Evolutionary conservation across 768 basidiomycete species (phyloP).

Genomic region (Pleurotus giganteus): DNA sequence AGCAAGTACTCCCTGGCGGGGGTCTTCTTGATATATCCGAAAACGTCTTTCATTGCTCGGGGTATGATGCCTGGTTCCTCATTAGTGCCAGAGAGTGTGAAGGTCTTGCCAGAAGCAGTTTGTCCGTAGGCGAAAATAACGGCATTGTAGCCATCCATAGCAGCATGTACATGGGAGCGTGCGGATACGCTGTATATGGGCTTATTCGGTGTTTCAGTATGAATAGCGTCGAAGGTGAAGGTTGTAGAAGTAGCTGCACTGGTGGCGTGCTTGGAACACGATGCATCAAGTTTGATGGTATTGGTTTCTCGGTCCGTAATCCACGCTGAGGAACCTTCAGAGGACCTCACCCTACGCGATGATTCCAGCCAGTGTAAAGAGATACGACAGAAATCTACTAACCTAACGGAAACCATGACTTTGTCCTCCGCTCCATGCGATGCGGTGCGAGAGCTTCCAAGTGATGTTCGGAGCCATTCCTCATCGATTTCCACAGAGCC

Average conservation of each 20-base stretch:
- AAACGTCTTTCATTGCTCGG: conserved; percentile 89
- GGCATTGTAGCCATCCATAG: conserved; percentile 96
- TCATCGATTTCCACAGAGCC: conserved; percentile 70
- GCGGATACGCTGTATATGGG: conserved; percentile 76
- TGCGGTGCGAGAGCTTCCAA: conserved; percentile 34
- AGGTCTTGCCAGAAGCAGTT: conserved; percentile 68
- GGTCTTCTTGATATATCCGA: conserved; percentile 75
- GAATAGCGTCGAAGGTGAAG: conserved; percentile 74
- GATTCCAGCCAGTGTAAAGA: conserved; percentile 1
- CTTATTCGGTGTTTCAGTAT: conserved; percentile 79
- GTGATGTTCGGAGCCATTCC: conserved; percentile 32
- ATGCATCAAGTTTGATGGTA: conserved; percentile 60
- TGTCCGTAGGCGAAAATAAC: conserved; percentile 95
- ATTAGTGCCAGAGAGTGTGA: conserved; percentile 68
- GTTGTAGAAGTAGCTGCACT: conserved; percentile 26
- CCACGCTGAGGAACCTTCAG: conserved; percentile 56
- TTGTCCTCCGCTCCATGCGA: conserved; percentile 74
- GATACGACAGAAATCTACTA: conserved; percentile 10
- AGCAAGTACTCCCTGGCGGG: conserved; percentile 88
- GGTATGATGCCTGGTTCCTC: conserved; percentile 94
- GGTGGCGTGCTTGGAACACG: conserved; percentile 45
- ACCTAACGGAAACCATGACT: conserved; percentile 85
- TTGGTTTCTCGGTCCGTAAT: conserved; percentile 27
- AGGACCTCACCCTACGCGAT: conserved; percentile 58
- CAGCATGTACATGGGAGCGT: conserved; percentile 78